Percentiles rank a stretch among this genome's conserved stretches.
These are phyloP conservation scores for Artemisia annua DNA, from an alignment of 129 eudicot genomes.

Conservation along the genomic window DNA sequence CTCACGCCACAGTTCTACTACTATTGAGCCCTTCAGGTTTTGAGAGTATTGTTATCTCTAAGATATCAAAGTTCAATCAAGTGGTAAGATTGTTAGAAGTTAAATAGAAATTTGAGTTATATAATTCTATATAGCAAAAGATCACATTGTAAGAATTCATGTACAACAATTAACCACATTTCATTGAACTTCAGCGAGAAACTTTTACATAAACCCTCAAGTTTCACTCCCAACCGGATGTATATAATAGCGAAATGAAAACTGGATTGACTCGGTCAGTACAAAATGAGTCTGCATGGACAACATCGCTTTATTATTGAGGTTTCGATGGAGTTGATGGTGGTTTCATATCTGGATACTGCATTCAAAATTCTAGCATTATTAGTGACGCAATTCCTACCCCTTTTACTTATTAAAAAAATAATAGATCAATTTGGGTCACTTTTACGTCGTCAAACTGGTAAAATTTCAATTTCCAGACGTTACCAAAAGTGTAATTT, in stretches of 20 bases:
- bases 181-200: neutral
- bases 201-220: slow-evolving; percentile 6
- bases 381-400: neutral
- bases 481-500: too few species aligned
- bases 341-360: slow-evolving; percentile 83
- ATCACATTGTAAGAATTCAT: slow-evolving; percentile 4
- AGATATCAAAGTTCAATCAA: neutral
- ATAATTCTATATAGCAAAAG: neutral
- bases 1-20: slow-evolving; percentile 13
- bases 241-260: neutral
- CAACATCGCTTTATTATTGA: slow-evolving; percentile 23
- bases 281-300: slow-evolving; percentile 33
- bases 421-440: neutral
- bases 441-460: neutral
- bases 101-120: too few species aligned
- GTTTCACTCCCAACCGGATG: slow-evolving; percentile 23
- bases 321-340: slow-evolving; percentile 90
- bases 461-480: neutral
- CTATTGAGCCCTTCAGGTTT: slow-evolving; percentile 19
- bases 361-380: slow-evolving; percentile 32
- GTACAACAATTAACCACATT: slow-evolving; percentile 17
- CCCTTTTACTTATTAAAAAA: neutral
- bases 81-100: neutral
- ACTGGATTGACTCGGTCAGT: slow-evolving; percentile 24
- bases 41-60: neutral